Evolutionary conservation across 2,329 filamentous ascomycete species (phyloP).

Genomic region (Onygena corvina): DNA sequence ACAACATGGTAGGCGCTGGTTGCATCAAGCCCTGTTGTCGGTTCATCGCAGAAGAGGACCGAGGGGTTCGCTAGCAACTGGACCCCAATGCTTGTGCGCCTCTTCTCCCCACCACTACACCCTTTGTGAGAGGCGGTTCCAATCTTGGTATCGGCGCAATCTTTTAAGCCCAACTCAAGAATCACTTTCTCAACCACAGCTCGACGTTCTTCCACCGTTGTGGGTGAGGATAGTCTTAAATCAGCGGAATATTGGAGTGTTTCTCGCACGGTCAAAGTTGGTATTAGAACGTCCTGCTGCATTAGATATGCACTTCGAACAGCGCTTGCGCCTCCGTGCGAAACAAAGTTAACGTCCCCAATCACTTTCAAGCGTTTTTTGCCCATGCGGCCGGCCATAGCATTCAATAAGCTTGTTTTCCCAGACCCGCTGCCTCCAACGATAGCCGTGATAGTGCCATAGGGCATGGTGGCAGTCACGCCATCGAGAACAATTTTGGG

Average conservation of each 20-base stretch:
- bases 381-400: constrained; percentile 55
- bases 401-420: constrained; percentile 60
- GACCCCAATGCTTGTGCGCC: constrained; percentile 63
- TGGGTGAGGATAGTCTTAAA: constrained; percentile 53
- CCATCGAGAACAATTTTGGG: constrained; percentile 47
- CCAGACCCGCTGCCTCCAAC: constrained; percentile 63
- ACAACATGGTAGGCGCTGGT: constrained; percentile 65
- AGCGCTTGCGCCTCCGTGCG: constrained; percentile 38
- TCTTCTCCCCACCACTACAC: constrained; percentile 68
- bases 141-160: constrained; percentile 63
- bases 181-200: constrained; percentile 65
- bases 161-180: constrained; percentile 60
- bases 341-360: constrained; percentile 53
- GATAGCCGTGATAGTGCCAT: constrained; percentile 60
- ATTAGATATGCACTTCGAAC: constrained; percentile 46
- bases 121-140: constrained; percentile 60
- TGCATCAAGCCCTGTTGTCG: constrained; percentile 63
- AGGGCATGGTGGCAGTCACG: constrained; percentile 51
- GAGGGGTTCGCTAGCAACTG: constrained; percentile 70
- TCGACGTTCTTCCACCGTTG: constrained; percentile 46
- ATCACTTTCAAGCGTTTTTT: constrained; percentile 41
- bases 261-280: constrained; percentile 62
- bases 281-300: constrained; percentile 62
- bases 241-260: constrained; percentile 63
- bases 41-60: constrained; percentile 65